Evolutionary conservation across 2,329 filamentous ascomycete genomes (phyloP).

Genomic region (Fusarium xylarioides): DNA sequence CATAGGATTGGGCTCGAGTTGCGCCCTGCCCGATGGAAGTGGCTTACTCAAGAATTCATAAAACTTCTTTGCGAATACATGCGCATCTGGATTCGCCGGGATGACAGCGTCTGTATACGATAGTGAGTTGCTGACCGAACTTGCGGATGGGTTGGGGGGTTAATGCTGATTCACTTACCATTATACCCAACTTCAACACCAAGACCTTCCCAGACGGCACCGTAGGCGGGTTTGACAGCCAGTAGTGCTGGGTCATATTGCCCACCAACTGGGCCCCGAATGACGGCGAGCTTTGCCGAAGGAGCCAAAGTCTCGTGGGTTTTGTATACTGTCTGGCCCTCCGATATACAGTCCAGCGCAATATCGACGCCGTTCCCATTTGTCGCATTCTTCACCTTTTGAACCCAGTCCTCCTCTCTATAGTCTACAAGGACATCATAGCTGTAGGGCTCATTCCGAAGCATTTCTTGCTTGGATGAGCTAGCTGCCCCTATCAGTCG

Average conservation of each 20-base stretch:
- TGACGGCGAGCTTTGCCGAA: slow-evolving; percentile 39
- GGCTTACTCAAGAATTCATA: slow-evolving; percentile 46
- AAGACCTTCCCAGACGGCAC: slow-evolving; percentile 54
- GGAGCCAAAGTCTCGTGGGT: slow-evolving; percentile 41
- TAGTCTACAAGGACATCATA: slow-evolving; percentile 54
- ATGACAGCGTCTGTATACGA: neutral
- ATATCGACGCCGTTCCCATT: slow-evolving; percentile 46
- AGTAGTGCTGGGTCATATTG: slow-evolving; percentile 39
- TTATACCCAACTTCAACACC: slow-evolving; percentile 53
- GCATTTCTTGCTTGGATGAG: slow-evolving; percentile 32
- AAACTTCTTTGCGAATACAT: slow-evolving; percentile 47
- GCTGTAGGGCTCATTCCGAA: slow-evolving; percentile 47
- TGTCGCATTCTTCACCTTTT: slow-evolving; percentile 41
- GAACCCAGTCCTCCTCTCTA: slow-evolving; percentile 46
- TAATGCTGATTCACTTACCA: slow-evolving; percentile 9
- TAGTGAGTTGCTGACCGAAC: rapidly evolving
- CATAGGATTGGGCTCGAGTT: slow-evolving; percentile 44
- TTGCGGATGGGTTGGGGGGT: rapidly evolving
- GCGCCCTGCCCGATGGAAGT: neutral
- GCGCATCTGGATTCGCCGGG: slow-evolving; percentile 35
- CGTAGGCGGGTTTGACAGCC: slow-evolving; percentile 48
- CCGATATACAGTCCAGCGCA: slow-evolving; percentile 52
- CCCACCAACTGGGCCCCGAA: slow-evolving; percentile 37
- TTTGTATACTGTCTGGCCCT: slow-evolving; percentile 47
- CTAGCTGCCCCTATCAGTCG: slow-evolving; percentile 46